Evolutionary conservation across 2,329 filamentous ascomycete species (phyloP).

Genomic region (Fusarium goolgardi): DNA sequence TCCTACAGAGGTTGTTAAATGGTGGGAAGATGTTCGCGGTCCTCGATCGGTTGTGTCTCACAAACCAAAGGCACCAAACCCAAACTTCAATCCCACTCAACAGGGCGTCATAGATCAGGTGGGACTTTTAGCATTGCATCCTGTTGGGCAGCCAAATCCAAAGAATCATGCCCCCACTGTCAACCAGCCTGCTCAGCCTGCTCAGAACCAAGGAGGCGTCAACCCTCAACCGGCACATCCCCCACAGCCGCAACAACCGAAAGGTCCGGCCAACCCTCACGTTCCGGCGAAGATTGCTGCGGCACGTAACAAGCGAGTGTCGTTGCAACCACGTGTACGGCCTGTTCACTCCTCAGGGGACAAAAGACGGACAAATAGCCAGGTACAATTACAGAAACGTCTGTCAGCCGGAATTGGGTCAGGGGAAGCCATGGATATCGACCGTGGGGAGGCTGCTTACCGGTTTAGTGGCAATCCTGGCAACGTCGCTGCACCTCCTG

Average conservation of each 20-base stretch:
- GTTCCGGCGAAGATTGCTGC: not conserved
- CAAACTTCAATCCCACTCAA: not conserved
- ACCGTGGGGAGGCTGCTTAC: not conserved
- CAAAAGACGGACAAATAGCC: not conserved
- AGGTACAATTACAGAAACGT: not conserved
- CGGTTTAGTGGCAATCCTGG: not conserved
- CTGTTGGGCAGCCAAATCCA: not conserved
- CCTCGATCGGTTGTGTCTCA: not conserved
- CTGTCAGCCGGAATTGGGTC: not conserved
- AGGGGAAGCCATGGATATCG: conserved; percentile 2
- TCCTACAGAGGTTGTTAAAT: conserved; percentile 29
- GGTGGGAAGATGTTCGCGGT: conserved; percentile 30
- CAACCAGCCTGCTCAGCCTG: not conserved
- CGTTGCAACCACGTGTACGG: not conserved
- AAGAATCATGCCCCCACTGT: not conserved
- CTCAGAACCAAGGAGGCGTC: not conserved
- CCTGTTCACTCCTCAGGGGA: too few relatives aligned
- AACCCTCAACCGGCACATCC: not conserved
- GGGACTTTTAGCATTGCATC: not conserved
- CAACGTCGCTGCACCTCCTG: not conserved
- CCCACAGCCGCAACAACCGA: not conserved
- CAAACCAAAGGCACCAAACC: not conserved
- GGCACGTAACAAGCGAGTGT: not conserved
- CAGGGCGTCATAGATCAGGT: conserved; percentile 6
- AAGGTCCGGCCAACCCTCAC: not conserved